Base-by-base conservation (phyloP, 2,329 filamentous ascomycete species). In the Penicillium oxalicum region DNA sequence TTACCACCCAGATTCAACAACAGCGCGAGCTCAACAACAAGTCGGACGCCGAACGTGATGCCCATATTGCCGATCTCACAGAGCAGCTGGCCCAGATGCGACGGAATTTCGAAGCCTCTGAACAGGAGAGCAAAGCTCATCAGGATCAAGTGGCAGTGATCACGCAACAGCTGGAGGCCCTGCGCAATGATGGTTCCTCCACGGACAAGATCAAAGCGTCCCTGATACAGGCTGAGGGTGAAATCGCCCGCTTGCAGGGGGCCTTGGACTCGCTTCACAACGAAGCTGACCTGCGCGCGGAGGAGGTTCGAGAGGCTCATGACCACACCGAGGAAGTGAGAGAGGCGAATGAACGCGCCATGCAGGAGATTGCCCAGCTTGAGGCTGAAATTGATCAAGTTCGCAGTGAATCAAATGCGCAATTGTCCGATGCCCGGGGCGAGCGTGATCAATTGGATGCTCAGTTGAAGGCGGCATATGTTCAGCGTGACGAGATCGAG, bases 1-100 rank as follows among this genome's bases (percentile, higher is more conserved):
- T 97, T 7, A 86, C 91, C 61, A 83, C 90, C 38, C 91, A 97
- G 67, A 91, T 96, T 61, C 91, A 95, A 71, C 91, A 97, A 66
- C 91, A 97, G 70, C 86, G 91, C 50, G 89, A 95, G 63, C 79
- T 96, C 49, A 95, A 95, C 70, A 90, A 79, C 72, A 91, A 91
- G 63, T 90, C 88, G 1, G 89, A 95, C 58, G 76, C 74, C 11
- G 69, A 79, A 56, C 74, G 77, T 42, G 74, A 77, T 56, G 69
- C 70, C 13, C 70, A 74, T 49, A 71, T 76, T 35, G 66, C 66
- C 27, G 69, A 75, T 32, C 56, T 77, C 45, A 69, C 67, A 7
- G 70, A 72, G 48, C 67, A 77, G 55, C 54, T 76, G 56, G 76
- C 80, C 18, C 78, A 84, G 52, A 82, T 84, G 61, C 84, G 86